Conservation (phyloP, 345 rosid genomes). For the Zanthoxylum bungeanum region DNA sequence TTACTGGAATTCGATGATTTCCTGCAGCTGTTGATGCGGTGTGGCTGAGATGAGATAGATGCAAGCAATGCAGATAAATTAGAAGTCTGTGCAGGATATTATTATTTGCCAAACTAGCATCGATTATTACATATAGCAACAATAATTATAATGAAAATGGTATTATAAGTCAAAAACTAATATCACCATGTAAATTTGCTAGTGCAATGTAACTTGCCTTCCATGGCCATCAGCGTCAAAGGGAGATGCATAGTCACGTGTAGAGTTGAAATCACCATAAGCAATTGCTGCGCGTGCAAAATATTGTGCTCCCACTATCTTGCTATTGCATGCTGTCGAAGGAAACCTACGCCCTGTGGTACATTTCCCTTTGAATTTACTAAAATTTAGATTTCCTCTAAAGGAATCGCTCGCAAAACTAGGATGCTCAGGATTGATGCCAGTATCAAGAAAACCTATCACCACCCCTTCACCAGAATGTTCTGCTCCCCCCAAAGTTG, state of each 20-base stretch:
- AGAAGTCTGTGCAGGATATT: not conserved
- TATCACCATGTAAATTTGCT: not conserved
- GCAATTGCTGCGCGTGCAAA: slow-evolving; percentile 47
- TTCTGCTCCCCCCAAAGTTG: slow-evolving; percentile 35
- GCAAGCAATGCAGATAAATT: not conserved
- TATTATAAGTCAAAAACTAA: not conserved
- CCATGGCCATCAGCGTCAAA: slow-evolving; percentile 58
- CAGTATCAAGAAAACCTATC: slow-evolving; percentile 51
- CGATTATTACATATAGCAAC: not conserved
- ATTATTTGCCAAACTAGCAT: not conserved
- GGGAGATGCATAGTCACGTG: slow-evolving; percentile 41
- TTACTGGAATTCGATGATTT: slow-evolving; percentile 33
- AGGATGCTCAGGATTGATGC: slow-evolving; percentile 47
- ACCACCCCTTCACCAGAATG: slow-evolving; percentile 37
- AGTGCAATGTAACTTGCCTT: slow-evolving; percentile 31
- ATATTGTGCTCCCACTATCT: slow-evolving; percentile 47
- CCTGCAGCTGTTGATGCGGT: slow-evolving; percentile 53
- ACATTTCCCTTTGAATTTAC: slow-evolving; percentile 42
- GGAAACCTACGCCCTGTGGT: slow-evolving; percentile 33
- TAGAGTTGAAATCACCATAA: slow-evolving; percentile 41
- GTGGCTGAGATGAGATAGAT: slow-evolving; percentile 31
- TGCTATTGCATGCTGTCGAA: slow-evolving; percentile 35
- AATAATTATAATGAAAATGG: not conserved
- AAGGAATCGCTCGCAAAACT: slow-evolving; percentile 28
- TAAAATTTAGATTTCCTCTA: not conserved